phyloP scores from a whole-genome alignment of 2,329 filamentous ascomycete genomes.

The Pestalotiopsis sp. region DNA sequence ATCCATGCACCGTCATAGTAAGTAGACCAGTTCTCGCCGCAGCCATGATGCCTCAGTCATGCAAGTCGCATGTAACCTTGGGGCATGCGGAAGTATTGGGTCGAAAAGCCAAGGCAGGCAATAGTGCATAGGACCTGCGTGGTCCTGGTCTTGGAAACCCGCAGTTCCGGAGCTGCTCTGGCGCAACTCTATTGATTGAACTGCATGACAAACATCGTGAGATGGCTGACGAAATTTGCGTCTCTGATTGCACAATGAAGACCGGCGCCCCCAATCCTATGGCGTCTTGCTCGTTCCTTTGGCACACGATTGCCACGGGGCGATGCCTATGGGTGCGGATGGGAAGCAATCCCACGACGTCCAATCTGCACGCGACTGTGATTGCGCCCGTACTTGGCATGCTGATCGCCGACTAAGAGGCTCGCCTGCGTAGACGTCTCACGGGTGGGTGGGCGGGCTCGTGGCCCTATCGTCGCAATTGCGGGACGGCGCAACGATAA shows the following conservation, averaged over 20 bases:
- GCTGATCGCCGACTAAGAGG: background rate
- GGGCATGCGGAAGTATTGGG: background rate
- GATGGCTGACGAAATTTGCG: background rate
- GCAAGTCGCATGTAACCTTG: background rate
- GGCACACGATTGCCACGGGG: background rate
- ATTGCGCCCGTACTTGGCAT: background rate
- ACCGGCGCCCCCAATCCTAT: background rate
- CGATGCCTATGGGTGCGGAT: background rate
- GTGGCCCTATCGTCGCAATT: background rate
- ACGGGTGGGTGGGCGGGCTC: background rate
- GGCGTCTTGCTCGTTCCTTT: background rate
- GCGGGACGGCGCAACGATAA: conserved; percentile 8
- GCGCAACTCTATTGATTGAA: background rate
- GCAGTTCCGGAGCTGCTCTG: background rate
- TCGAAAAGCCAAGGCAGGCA: background rate
- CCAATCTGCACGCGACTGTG: background rate
- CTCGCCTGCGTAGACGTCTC: background rate
- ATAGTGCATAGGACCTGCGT: background rate
- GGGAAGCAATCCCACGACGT: background rate
- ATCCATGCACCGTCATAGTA: background rate
- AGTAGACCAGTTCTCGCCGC: background rate
- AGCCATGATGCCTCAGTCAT: background rate
- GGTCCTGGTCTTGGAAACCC: background rate
- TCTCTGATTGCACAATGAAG: background rate
- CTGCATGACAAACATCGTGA: background rate